phyloP scores from a whole-genome alignment of 1,284 basidiomycete species.

The Fomitopsis schrenkii region DNA sequence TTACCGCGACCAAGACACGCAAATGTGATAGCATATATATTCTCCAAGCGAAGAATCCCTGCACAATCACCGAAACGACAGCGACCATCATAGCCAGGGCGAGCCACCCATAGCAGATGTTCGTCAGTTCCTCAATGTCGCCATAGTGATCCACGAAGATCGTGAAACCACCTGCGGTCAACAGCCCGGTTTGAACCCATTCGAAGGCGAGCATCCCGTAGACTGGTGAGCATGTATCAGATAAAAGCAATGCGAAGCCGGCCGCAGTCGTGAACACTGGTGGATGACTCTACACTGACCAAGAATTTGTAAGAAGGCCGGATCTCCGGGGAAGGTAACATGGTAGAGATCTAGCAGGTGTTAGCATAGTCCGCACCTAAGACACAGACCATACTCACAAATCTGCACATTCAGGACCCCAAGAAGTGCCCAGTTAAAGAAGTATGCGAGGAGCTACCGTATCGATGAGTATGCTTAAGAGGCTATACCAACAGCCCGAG shows the following conservation, averaged over 20 bases:
- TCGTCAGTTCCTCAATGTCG: not conserved
- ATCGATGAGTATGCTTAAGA: too few relatives aligned
- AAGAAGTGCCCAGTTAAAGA: not conserved
- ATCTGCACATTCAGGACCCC: not conserved
- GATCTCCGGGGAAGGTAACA: not conserved
- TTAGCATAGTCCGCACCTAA: not conserved
- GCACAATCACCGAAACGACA: not conserved
- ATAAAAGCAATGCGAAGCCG: not conserved
- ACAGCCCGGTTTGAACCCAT: not conserved
- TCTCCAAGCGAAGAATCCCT: not conserved
- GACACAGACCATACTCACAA: not conserved
- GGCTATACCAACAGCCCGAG: too few relatives aligned
- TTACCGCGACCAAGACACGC: not conserved
- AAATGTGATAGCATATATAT: not conserved
- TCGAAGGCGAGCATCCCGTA: not conserved
- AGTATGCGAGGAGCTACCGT: not conserved
- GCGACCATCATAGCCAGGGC: not conserved
- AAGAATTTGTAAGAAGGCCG: not conserved
- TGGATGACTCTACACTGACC: not conserved
- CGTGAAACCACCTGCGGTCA: not conserved
- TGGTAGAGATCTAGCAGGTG: not conserved
- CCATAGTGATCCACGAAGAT: not conserved
- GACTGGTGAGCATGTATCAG: not conserved
- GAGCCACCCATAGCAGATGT: not conserved
- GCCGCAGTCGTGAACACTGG: too few relatives aligned